Conservation (phyloP, 305 asterid species). For the Euphrasia arctica region DNA sequence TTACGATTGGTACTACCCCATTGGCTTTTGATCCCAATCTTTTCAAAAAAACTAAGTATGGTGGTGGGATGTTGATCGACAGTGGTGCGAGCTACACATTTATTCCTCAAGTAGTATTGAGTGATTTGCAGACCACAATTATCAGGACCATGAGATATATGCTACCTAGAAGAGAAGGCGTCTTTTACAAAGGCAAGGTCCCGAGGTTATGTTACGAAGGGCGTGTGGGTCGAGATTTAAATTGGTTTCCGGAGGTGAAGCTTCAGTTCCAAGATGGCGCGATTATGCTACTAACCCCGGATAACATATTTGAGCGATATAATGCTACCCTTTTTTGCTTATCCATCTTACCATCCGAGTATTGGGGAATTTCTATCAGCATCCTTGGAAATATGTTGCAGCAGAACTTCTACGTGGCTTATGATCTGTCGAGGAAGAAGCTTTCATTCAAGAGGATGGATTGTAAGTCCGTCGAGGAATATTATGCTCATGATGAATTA, state of each 20-base stretch:
- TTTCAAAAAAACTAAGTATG: not conserved
- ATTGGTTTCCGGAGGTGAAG: not conserved
- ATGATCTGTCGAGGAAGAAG: not conserved
- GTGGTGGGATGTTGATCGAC: not conserved
- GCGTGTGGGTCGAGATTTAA: not conserved
- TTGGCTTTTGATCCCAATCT: not conserved
- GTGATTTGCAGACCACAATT: not conserved
- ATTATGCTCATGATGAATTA: not conserved
- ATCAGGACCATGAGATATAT: not conserved
- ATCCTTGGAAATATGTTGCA: not conserved
- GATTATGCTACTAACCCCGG: not conserved
- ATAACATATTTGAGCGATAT: not conserved
- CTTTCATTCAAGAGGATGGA: not conserved
- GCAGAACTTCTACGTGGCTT: not conserved
- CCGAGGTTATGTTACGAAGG: not conserved
- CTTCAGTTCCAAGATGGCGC: not conserved
- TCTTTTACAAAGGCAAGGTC: not conserved
- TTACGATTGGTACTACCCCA: not conserved
- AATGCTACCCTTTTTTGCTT: not conserved
- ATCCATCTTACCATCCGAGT: not conserved
- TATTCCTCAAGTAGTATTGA: not conserved
- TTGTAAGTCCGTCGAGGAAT: not conserved
- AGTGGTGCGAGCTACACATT: not conserved
- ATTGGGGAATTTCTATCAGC: not conserved
- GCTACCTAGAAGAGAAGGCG: too few relatives aligned